A percentile compares a stretch with the other conserved stretches of the same genome.
phyloP scores from a whole-genome alignment of 2,329 filamentous ascomycete species.

The Rutstroemia sp. region DNA sequence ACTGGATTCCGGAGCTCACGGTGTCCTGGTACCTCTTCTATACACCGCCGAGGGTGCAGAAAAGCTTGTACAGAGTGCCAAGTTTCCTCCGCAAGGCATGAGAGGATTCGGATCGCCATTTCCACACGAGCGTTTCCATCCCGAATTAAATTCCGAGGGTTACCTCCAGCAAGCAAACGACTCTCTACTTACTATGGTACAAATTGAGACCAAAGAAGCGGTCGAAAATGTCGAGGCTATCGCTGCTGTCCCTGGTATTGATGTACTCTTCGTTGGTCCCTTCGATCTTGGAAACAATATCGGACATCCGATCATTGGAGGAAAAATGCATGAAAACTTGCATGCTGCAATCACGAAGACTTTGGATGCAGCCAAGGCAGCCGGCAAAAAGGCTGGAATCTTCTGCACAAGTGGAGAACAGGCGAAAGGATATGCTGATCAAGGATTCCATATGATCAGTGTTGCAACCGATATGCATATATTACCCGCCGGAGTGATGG shows the following conservation, averaged over 20 bases:
- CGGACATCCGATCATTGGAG: conserved; percentile 53
- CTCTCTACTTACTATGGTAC: conserved; percentile 55
- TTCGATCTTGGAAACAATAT: conserved; percentile 60
- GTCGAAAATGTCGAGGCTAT: conserved; percentile 54
- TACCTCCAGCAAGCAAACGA: conserved; percentile 51
- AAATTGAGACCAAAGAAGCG: conserved; percentile 60
- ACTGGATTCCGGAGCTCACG: conserved; percentile 50
- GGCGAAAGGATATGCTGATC: conserved; percentile 44
- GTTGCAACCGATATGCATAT: conserved; percentile 49
- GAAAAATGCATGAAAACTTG: conserved; percentile 51
- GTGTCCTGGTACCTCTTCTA: conserved; percentile 47
- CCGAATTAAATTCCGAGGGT: conserved; percentile 42
- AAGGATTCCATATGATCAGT: conserved; percentile 56
- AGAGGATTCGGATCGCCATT: conserved; percentile 51
- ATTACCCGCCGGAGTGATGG: conserved; percentile 39
- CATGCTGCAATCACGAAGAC: conserved; percentile 51
- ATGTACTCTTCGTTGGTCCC: conserved; percentile 58
- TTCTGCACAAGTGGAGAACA: conserved; percentile 50
- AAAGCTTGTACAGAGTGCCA: conserved; percentile 42
- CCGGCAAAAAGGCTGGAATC: conserved; percentile 60
- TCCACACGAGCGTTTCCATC: conserved; percentile 41
- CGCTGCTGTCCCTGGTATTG: conserved; percentile 50
- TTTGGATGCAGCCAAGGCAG: conserved; percentile 47
- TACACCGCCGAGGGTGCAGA: conserved; percentile 46
- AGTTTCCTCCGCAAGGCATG: conserved; percentile 48